A percentile compares a stretch with the other conserved stretches of the same genome.
phyloP scores from a whole-genome alignment of 1,284 basidiomycete genomes.

The Trametes hirsuta region DNA sequence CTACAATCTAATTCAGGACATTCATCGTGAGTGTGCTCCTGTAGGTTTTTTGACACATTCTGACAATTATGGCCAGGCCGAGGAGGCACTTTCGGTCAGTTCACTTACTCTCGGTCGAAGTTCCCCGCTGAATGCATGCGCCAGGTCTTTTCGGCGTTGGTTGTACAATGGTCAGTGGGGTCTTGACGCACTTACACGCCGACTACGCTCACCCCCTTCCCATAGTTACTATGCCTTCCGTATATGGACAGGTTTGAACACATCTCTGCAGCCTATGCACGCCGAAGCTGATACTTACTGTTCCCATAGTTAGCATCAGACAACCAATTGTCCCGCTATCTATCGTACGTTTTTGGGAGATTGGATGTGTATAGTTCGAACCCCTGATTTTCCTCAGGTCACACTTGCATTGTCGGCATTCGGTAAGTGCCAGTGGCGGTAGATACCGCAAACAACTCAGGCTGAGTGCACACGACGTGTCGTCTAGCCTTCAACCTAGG shows the following conservation, averaged over 20 bases:
- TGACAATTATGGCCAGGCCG: slow-evolving; percentile 30
- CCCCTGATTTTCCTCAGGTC: neutral
- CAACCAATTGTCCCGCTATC: slow-evolving; percentile 16
- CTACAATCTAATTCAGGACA: slow-evolving; percentile 28
- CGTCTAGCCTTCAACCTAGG: slow-evolving; percentile 38
- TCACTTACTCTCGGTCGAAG: neutral
- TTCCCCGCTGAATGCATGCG: neutral
- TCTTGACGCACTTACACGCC: too few species aligned
- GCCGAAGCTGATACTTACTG: neutral
- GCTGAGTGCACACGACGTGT: too few species aligned
- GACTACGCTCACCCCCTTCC: neutral
- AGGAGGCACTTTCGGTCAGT: slow-evolving; percentile 39
- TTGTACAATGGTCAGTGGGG: slow-evolving; percentile 36
- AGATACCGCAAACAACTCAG: neutral
- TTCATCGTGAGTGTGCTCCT: slow-evolving; percentile 39
- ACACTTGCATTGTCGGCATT: slow-evolving; percentile 11
- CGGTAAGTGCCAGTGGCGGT: slow-evolving; percentile 9
- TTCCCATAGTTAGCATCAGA: slow-evolving; percentile 17
- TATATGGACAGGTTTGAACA: slow-evolving; percentile 34
- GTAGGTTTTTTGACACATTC: neutral
- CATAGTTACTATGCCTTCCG: slow-evolving; percentile 41
- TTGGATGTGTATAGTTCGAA: too few species aligned
- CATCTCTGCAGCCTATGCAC: neutral
- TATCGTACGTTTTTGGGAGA: slow-evolving; percentile 16
- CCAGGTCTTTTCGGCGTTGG: slow-evolving; percentile 37